These are phyloP conservation scores for Diplodia scrobiculata DNA, from an alignment of 2,329 filamentous ascomycete species.

Conservation along the genomic window DNA sequence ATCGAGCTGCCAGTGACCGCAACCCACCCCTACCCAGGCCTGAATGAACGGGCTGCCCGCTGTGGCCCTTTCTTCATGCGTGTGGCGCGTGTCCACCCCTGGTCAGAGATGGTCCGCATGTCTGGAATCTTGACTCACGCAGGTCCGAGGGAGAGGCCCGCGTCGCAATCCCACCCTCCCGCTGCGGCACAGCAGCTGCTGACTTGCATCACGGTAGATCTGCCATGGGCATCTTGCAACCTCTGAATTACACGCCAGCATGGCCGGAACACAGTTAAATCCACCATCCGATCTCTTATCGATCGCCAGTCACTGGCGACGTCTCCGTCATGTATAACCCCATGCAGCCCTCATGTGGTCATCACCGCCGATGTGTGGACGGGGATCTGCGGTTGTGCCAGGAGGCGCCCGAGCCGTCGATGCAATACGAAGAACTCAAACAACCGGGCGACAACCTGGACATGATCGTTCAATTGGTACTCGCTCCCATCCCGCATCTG, in stretches of 20 bases:
- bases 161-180: background rate
- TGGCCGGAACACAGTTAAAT: background rate
- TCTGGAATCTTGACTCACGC: background rate
- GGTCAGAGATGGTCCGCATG: background rate
- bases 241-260: background rate
- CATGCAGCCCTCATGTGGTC: no score
- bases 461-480: background rate
- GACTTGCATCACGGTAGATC: background rate
- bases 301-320: background rate
- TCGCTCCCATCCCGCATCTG: no score
- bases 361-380: no score
- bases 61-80: background rate
- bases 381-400: no score
- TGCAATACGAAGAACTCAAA: no score
- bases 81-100: background rate
- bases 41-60: background rate
- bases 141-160: background rate
- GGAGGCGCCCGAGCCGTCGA: no score
- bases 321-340: background rate
- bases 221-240: background rate
- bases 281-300: no score
- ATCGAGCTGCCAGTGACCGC: background rate
- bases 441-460: no score
- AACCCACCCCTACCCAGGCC: background rate
- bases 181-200: no score